Evolutionary conservation across 148 eudicot species (phyloP), one percentile per base, ranked within the genome.

Genomic region (Polygonum aviculare): DNA sequence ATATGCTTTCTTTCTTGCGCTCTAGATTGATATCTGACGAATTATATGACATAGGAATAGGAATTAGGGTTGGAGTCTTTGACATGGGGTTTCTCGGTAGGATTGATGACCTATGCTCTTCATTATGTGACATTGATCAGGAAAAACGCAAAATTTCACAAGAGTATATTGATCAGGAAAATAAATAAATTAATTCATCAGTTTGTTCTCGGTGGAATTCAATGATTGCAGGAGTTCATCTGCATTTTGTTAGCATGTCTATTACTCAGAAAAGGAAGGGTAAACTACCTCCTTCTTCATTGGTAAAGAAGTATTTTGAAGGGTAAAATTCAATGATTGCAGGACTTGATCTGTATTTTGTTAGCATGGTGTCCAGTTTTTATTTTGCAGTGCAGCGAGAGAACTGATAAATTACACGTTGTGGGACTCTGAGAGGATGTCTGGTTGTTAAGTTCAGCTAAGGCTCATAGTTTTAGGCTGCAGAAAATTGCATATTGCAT

Each of bases 391-490:
- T 79, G 89, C 90, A 9, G 93, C 88, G 38, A 87, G 89, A 69
- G 93, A 88, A 77, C 85, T 89, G 74, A 85, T 89, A 75, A 87
- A 87, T 72, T 90, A 89, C 86, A 87, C 87, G 77, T 62, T 87
- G 65, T 79, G 74, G 2, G 93, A 87, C 79, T 80, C 87, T 47
- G 93, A 87, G 84, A 80, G 75, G 75, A 76, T 82, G 76, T 73
- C 88, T 49, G 90, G 93, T 21, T 82, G 89, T 12, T 12, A 87
- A 87, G 77, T 89, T 87, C 84, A 89, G 85, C 80, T 59, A 81
- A 71, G 74, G 77, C 77, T 54, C 78, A 50, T 76, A 67, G 77
- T 31, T 63, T 63, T n/a, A 63, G n/a, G 33, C 35, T 3, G 12
- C 67, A 0, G 38, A 22, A 60, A 22, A 22, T 60, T 59, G 35